Conservation (phyloP, 2,329 filamentous ascomycete genomes). For the Drechslerella dactyloides region DNA sequence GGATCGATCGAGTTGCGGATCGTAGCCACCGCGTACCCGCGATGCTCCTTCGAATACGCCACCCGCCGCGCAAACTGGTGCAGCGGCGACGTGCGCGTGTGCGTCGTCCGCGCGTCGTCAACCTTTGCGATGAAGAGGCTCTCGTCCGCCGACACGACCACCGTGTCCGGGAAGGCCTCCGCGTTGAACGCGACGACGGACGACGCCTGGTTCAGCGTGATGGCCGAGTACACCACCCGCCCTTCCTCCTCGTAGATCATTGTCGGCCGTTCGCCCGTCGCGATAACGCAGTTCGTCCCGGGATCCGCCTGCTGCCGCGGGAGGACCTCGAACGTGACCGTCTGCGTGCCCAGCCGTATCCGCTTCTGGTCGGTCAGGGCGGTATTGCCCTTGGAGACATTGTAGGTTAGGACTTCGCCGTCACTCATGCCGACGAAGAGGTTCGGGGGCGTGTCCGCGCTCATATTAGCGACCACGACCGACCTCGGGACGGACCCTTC, state of each 20-base stretch:
- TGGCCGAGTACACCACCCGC: conserved; percentile 87
- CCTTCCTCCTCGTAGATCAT: conserved; percentile 90
- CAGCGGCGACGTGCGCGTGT: conserved; percentile 80
- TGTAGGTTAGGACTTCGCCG: conserved; percentile 85
- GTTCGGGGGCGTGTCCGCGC: conserved; percentile 71
- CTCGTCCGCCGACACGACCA: conserved; percentile 77
- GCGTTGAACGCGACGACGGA: conserved; percentile 83
- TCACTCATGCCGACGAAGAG: conserved; percentile 91
- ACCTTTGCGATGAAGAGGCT: conserved; percentile 81
- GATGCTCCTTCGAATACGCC: conserved; percentile 79
- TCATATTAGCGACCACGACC: conserved; percentile 77
- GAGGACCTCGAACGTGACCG: conserved; percentile 79
- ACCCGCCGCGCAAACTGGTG: conserved; percentile 84
- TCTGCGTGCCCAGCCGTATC: conserved; percentile 82
- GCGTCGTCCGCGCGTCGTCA: conserved; percentile 83
- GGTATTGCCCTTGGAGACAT: conserved; percentile 68
- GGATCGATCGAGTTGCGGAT: conserved; percentile 73
- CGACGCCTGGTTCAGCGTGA: conserved; percentile 84
- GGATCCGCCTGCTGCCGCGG: conserved; percentile 67
- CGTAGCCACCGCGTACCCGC: conserved; percentile 84
- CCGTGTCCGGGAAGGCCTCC: conserved; percentile 77
- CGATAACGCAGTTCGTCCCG: conserved; percentile 81
- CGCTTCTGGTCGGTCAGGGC: conserved; percentile 75
- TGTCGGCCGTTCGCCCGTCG: conserved; percentile 91
- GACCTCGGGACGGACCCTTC: conserved; percentile 78